A percentile compares a stretch with the other conserved stretches of the same genome.
Conservation (phyloP, 768 basidiomycete genomes). For the Gymnopilus junonius region DNA sequence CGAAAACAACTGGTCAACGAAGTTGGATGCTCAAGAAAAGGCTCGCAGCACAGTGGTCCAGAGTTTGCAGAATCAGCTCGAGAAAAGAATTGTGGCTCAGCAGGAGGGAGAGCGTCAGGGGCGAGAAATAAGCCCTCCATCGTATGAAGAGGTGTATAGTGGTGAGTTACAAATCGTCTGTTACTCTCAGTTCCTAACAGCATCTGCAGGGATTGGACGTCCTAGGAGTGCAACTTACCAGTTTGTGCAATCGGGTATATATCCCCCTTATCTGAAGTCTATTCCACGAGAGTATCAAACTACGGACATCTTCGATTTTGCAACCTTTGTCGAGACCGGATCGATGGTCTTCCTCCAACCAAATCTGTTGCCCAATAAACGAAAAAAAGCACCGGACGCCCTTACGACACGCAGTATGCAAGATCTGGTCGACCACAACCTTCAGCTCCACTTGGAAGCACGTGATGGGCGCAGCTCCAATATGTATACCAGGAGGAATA, state of each 20-base stretch:
- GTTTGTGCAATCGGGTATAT: neutral
- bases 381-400: neutral
- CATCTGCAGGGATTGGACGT: neutral
- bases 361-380: neutral
- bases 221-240: neutral
- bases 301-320: neutral
- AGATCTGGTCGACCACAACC: neutral
- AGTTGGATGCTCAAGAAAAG: neutral
- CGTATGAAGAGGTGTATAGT: neutral
- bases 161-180: neutral
- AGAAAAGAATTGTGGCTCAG: no score
- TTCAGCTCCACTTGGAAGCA: neutral
- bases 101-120: no score
- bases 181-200: neutral
- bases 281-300: neutral
- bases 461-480: neutral
- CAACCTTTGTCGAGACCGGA: neutral
- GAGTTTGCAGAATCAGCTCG: neutral
- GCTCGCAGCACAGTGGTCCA: neutral
- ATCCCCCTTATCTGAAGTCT: neutral
- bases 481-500: slow-evolving; percentile 29
- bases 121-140: neutral
- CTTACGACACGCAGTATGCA: neutral
- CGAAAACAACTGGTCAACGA: neutral
- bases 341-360: neutral